These are phyloP conservation scores for Candida ortonii DNA, from an alignment of 805 yeast species.

Conservation along the genomic window DNA sequence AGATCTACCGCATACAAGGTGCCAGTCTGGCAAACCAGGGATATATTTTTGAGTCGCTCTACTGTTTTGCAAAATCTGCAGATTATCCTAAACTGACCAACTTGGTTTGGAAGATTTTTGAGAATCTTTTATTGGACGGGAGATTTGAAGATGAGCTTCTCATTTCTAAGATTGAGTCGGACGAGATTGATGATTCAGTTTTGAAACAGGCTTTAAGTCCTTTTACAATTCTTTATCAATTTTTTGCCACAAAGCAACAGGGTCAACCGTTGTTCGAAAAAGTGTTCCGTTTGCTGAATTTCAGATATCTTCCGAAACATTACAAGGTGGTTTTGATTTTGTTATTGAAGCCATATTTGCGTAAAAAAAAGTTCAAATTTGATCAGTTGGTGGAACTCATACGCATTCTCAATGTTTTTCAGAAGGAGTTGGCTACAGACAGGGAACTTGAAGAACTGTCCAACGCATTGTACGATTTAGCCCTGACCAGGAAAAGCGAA, in stretches of 20 bases:
- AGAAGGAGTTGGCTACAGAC: conserved; percentile 7
- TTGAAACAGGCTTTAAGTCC: conserved; percentile 71
- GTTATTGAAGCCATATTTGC: conserved; percentile 41
- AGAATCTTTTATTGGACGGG: conserved; percentile 52
- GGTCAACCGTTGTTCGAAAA: conserved; percentile 26
- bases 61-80: conserved; percentile 61
- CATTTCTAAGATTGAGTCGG: conserved; percentile 19
- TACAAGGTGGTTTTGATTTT: conserved; percentile 47
- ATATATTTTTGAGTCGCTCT: conserved; percentile 55
- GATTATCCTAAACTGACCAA: conserved; percentile 50
- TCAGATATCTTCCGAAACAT: conserved; percentile 53
- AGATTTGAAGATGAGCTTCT: conserved; percentile 50
- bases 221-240: conserved; percentile 58
- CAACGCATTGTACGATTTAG: conserved; percentile 20
- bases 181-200: conserved; percentile 42
- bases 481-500: conserved; percentile 7
- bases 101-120: conserved; percentile 62
- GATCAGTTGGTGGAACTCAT: conserved; percentile 26
- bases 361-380: conserved; percentile 16
- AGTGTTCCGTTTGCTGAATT: conserved; percentile 41
- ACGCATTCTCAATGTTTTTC: conserved; percentile 23
- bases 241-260: conserved; percentile 35
- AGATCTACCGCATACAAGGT: conserved; percentile 55
- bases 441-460: conserved; percentile 8
- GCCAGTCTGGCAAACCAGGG: conserved; percentile 26